phyloP scores from a whole-genome alignment of 2,329 filamentous ascomycete species.

The Mariannaea sp. region DNA sequence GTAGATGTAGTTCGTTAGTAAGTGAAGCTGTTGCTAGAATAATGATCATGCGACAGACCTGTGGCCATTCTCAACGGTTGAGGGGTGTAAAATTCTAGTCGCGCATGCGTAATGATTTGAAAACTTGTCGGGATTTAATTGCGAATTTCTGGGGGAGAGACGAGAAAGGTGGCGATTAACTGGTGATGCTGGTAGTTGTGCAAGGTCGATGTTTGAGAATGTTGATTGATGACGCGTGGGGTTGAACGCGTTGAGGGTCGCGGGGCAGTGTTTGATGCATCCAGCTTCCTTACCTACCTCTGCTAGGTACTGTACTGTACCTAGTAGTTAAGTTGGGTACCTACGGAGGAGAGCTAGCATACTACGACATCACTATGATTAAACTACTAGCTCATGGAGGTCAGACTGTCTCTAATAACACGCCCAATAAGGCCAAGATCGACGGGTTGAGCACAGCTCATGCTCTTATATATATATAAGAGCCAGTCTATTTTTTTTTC shows the following conservation, averaged over 20 bases:
- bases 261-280: constrained; percentile 24
- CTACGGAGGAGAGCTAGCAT: no score
- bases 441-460: background rate
- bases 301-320: no score
- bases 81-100: background rate
- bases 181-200: constrained; percentile 29
- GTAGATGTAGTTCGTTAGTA: constrained; percentile 9
- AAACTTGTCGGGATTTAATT: background rate
- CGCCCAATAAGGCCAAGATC: background rate
- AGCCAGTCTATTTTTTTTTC: no score
- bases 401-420: no score
- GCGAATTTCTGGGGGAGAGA: constrained; percentile 1
- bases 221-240: constrained; percentile 30
- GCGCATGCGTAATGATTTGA: constrained; percentile 12
- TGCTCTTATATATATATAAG: no score
- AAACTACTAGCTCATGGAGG: no score
- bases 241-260: constrained; percentile 33
- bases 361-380: no score
- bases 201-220: constrained; percentile 30
- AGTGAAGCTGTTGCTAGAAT: background rate
- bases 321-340: no score
- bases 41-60: constrained; percentile 32
- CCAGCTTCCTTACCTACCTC: no score
- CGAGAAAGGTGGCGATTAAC: background rate
- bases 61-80: constrained; percentile 41